A percentile compares a stretch with the other conserved stretches of the same genome.
These are phyloP conservation scores for Penicillium sp. DNA, from an alignment of 2,329 filamentous ascomycete genomes.

Conservation along the genomic window DNA sequence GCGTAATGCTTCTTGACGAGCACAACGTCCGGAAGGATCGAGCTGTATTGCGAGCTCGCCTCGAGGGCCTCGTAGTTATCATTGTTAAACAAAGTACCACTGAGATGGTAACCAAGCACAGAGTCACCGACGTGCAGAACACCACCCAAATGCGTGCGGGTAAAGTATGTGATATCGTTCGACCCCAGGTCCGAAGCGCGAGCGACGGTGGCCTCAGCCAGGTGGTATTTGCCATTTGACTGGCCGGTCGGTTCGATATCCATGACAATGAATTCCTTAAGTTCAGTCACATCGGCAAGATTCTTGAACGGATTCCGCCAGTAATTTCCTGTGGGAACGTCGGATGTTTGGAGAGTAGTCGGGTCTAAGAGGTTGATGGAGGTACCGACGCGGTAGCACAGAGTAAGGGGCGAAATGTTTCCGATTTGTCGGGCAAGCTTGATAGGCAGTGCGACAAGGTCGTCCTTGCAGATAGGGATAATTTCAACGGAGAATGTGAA, in stretches of 20 bases:
- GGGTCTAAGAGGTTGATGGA: conserved; percentile 87
- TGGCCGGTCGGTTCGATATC: conserved; percentile 81
- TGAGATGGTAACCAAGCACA: conserved; percentile 89
- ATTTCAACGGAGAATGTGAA: conserved; percentile 86
- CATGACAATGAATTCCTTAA: conserved; percentile 91
- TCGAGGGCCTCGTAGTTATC: conserved; percentile 80
- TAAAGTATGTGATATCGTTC: conserved; percentile 87
- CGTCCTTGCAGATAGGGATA: conserved; percentile 95
- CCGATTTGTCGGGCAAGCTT: conserved; percentile 83
- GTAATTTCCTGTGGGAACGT: conserved; percentile 78
- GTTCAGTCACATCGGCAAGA: conserved; percentile 77
- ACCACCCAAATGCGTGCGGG: conserved; percentile 82
- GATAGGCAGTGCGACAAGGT: conserved; percentile 88
- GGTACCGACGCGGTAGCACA: conserved; percentile 88
- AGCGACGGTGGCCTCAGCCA: conserved; percentile 86
- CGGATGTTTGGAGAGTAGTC: conserved; percentile 84
- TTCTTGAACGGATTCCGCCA: conserved; percentile 87
- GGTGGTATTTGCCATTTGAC: conserved; percentile 75
- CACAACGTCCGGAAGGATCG: conserved; percentile 83
- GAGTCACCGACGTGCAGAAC: conserved; percentile 87
- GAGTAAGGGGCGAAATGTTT: conserved; percentile 80
- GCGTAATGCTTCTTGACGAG: conserved; percentile 97
- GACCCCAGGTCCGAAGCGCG: conserved; percentile 80
- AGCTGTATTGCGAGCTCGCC: conserved; percentile 70
- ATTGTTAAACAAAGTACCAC: conserved; percentile 91